Base-by-base conservation (phyloP, 768 basidiomycete genomes). In the Russula vinacea region DNA sequence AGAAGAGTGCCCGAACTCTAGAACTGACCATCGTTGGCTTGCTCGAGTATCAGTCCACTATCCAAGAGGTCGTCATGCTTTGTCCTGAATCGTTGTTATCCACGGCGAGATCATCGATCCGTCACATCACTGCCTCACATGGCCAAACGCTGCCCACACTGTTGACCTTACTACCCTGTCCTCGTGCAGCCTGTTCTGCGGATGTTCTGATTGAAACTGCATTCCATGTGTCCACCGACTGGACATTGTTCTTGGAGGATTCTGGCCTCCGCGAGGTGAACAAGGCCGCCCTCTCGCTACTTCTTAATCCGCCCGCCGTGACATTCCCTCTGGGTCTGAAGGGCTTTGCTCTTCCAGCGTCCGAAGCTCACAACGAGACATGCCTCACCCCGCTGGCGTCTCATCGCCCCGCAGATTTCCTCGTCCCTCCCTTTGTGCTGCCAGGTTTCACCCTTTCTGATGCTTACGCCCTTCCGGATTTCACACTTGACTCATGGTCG, bases 401-500 rank as follows among this genome's bases (percentile, higher is more conserved):
- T 9, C 70, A 75, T 24, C 77, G 76, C 35, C 71, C 78, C 29
- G 84, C 82, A 3, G 71, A 75, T 4, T 84, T 81, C 71, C 75
- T 90, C 2, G 70, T 83, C 3, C 89, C 89, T 17, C 88, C 88
- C 2, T 84, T 89, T 65, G 75, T 86, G 7, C 67, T 82, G 35
- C 81, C 81, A 11, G 64, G 73, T 1, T 58, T 71, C 22, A 70
- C 68, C 37, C 66, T 71, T 52, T 73, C 69, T 73, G 74, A 74
- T 16, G 72, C 37, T 45, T 57, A 26, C 45, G 72, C 52, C 67
- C 72, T 44, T 19, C 37, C 51, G 29, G 60, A 60, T 5, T 16
- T 58, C n/a, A 59, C 53, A n/a, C 55, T 61, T 13, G 67, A 70
- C 35, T 62, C 69, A 13, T 77, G 76, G 77, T 37, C 62, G 16